phyloP scores from a whole-genome alignment of 1,284 basidiomycete species.

The Ceratobasidium sp. region DNA sequence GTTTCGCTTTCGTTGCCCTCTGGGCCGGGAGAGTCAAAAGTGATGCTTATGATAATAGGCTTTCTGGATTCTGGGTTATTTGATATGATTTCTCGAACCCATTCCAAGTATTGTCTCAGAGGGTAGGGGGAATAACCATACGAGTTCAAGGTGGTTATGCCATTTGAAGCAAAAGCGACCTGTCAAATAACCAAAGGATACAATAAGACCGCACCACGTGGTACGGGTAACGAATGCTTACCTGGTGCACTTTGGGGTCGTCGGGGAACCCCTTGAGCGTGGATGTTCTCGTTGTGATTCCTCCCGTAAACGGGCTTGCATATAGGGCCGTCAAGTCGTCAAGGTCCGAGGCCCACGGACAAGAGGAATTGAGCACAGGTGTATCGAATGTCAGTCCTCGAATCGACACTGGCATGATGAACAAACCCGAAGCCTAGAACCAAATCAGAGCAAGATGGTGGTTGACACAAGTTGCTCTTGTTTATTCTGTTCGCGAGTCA shows the following conservation, averaged over 20 bases:
- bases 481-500: neutral
- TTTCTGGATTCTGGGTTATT: slow-evolving; percentile 56
- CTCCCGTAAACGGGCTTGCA: slow-evolving; percentile 72
- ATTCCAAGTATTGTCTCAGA: slow-evolving; percentile 68
- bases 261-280: slow-evolving; percentile 74
- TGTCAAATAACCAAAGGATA: slow-evolving; percentile 50
- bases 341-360: slow-evolving; percentile 77
- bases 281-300: slow-evolving; percentile 78
- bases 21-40: slow-evolving; percentile 61
- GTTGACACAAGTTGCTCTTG: neutral
- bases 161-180: slow-evolving; percentile 67
- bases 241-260: slow-evolving; percentile 66
- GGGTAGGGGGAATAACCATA: slow-evolving; percentile 84
- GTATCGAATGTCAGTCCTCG: slow-evolving; percentile 65
- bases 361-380: slow-evolving; percentile 77
- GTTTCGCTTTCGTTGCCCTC: slow-evolving; percentile 38
- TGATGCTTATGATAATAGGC: slow-evolving; percentile 80
- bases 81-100: slow-evolving; percentile 60
- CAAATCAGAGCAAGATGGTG: slow-evolving; percentile 8
- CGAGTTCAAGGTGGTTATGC: slow-evolving; percentile 72
- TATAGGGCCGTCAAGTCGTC: slow-evolving; percentile 71
- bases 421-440: neutral
- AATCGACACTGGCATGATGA: slow-evolving; percentile 61
- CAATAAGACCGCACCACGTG: neutral
- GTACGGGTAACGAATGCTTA: slow-evolving; percentile 53